phyloP scores from a whole-genome alignment of 352 stramenopile genomes.

The Pythium scleroteichum region DNA sequence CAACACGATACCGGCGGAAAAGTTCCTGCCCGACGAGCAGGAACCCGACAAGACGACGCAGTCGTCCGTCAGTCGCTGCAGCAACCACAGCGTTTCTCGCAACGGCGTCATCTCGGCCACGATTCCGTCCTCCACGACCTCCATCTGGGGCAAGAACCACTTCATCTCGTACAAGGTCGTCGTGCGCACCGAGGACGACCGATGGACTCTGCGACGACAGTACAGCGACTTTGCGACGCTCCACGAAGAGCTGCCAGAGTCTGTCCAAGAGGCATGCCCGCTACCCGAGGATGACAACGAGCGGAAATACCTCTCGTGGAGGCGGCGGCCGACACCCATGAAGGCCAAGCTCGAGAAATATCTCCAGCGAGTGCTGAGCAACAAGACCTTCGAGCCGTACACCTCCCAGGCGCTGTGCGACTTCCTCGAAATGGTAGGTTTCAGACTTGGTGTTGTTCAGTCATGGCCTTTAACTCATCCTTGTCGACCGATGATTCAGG shows the following conservation, averaged over 20 bases:
- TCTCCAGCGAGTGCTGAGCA: conserved; percentile 50
- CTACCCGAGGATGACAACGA: conserved; percentile 50
- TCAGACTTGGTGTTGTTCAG: too few relatives aligned
- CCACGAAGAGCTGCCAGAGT: conserved; percentile 55
- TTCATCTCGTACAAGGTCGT: conserved; percentile 81
- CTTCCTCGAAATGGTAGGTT: conserved; percentile 66
- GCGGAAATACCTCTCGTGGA: conserved; percentile 61
- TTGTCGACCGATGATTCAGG: conserved; percentile 26
- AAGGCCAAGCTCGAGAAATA: conserved; percentile 72
- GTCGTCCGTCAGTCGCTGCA: conserved; percentile 10
- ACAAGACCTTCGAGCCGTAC: conserved; percentile 52
- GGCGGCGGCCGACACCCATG: conserved; percentile 51
- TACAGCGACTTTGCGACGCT: conserved; percentile 68
- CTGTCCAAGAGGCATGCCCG: conserved; percentile 43
- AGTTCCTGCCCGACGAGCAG: not conserved
- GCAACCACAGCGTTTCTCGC: conserved; percentile 27
- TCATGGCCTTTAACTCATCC: not conserved
- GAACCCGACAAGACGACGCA: conserved; percentile 8
- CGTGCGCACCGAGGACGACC: conserved; percentile 67
- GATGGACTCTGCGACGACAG: conserved; percentile 62
- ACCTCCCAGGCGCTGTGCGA: conserved; percentile 65
- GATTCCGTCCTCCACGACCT: conserved; percentile 69
- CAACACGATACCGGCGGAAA: conserved; percentile 1
- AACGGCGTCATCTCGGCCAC: conserved; percentile 42
- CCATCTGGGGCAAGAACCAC: conserved; percentile 67